Conservation (phyloP, 2,329 filamentous ascomycete species). For the Pseudogymnoascus sp. region DNA sequence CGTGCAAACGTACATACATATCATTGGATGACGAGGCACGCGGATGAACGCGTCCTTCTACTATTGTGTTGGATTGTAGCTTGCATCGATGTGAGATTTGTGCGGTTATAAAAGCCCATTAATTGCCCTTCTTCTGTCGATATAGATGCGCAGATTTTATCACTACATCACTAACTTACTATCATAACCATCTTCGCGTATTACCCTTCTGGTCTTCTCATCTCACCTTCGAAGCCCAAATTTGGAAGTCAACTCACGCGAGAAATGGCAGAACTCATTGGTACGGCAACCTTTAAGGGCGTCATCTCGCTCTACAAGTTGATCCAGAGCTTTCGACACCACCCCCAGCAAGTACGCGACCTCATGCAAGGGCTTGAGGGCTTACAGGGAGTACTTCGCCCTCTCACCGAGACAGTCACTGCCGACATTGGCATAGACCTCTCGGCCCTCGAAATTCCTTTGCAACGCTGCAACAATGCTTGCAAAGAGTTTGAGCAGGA, state of each 20-base stretch:
- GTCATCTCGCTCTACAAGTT: constrained; percentile 31
- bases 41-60: not conserved
- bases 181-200: not conserved
- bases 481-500: constrained; percentile 37
- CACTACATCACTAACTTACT: not conserved
- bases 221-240: not conserved
- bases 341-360: constrained; percentile 34
- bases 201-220: not conserved
- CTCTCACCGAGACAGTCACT: constrained; percentile 27
- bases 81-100: not conserved
- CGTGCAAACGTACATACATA: not conserved
- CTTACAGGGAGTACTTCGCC: constrained; percentile 31
- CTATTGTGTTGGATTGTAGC: not conserved
- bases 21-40: not conserved
- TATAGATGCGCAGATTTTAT: not conserved
- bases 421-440: constrained; percentile 25
- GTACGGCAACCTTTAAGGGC: not conserved
- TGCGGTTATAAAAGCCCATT: not conserved
- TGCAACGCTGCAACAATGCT: constrained; percentile 35
- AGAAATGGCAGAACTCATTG: not conserved
- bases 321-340: constrained; percentile 32
- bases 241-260: not conserved
- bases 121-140: not conserved
- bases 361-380: constrained; percentile 36
- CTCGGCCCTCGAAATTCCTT: constrained; percentile 31